A percentile compares a stretch with the other conserved stretches of the same genome.
These are phyloP conservation scores for Pseudogymnoascus sp. DNA, from an alignment of 2,329 filamentous ascomycete species.

Conservation along the genomic window DNA sequence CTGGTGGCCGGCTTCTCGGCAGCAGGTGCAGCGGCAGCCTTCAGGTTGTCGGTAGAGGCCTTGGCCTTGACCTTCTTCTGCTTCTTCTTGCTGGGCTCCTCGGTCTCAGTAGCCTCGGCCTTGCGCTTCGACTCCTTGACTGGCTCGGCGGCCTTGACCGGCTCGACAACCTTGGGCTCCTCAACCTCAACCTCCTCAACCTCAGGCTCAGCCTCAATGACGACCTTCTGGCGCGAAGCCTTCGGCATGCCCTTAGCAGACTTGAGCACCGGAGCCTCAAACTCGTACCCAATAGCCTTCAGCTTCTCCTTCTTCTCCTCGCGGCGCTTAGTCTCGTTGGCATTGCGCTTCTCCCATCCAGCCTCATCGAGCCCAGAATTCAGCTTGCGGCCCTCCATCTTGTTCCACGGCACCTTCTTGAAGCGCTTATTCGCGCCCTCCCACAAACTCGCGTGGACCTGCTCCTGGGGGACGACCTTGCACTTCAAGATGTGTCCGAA, in stretches of 20 bases:
- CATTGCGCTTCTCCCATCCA: conserved; percentile 70
- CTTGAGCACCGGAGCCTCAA: conserved; percentile 67
- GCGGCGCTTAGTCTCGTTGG: conserved; percentile 65
- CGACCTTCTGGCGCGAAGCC: conserved; percentile 26
- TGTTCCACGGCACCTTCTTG: conserved; percentile 81
- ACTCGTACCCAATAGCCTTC: conserved; percentile 76
- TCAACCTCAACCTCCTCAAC: conserved; percentile 23
- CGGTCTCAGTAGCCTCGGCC: conserved; percentile 19
- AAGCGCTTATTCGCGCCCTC: conserved; percentile 86
- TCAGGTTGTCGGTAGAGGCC: conserved; percentile 12
- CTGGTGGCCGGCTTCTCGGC: conserved; percentile 30
- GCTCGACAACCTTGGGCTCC: conserved; percentile 13
- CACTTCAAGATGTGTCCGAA: conserved; percentile 93
- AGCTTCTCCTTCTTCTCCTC: conserved; percentile 64
- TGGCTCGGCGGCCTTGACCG: conserved; percentile 18
- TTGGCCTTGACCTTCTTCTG: conserved; percentile 20
- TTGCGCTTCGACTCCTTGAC: conserved; percentile 26
- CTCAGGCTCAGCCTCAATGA: conserved; percentile 21
- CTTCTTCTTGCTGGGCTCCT: conserved; percentile 12
- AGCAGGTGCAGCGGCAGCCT: neutral
- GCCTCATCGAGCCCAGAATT: conserved; percentile 66
- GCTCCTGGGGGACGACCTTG: conserved; percentile 66
- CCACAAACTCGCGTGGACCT: conserved; percentile 76
- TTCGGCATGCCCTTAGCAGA: conserved; percentile 46
- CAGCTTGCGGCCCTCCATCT: conserved; percentile 70